These are phyloP conservation scores for Colletotrichum sp. DNA, from an alignment of 2,329 filamentous ascomycete genomes.

Conservation along the genomic window DNA sequence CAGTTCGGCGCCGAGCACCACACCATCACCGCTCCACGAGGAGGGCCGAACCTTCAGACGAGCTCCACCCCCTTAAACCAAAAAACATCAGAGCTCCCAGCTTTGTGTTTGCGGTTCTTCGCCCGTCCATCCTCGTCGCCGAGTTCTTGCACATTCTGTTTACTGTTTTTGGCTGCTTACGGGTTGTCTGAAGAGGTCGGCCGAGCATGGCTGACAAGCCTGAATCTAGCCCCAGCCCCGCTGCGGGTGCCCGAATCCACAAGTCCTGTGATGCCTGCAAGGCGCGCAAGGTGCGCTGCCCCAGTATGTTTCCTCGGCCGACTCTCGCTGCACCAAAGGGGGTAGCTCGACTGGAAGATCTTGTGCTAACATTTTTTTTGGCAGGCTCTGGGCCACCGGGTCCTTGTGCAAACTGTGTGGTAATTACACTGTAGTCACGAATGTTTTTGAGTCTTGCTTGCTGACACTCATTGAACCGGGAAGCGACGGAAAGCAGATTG, in stretches of 20 bases:
- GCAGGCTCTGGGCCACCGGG: slow-evolving; percentile 24
- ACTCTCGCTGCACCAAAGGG: not conserved
- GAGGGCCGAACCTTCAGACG: not conserved
- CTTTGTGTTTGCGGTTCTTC: not conserved
- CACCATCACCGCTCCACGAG: not conserved
- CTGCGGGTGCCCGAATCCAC: slow-evolving; percentile 12
- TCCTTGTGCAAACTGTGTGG: slow-evolving; percentile 33
- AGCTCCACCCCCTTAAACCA: not conserved
- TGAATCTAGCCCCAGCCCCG: not conserved
- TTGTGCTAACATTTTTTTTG: not conserved
- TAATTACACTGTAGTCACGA: slow-evolving; percentile 7
- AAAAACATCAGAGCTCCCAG: not conserved
- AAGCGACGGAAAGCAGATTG: slow-evolving; percentile 18
- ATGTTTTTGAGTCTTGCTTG: not conserved
- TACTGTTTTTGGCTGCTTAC: not conserved
- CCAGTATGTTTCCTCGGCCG: slow-evolving; percentile 29
- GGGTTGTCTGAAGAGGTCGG: not conserved
- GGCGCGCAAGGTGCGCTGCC: slow-evolving; percentile 44
- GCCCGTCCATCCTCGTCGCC: not conserved
- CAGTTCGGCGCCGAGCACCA: not conserved
- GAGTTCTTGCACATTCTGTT: not conserved
- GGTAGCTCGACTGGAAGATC: not conserved
- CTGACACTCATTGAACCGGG: slow-evolving; percentile 4
- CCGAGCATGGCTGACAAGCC: slow-evolving; percentile 2
- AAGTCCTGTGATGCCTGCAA: slow-evolving; percentile 45